Evolutionary conservation across 805 yeast genomes (phyloP), one percentile per base, ranked within the genome.

Genomic region (Jamesozyma piceae): DNA sequence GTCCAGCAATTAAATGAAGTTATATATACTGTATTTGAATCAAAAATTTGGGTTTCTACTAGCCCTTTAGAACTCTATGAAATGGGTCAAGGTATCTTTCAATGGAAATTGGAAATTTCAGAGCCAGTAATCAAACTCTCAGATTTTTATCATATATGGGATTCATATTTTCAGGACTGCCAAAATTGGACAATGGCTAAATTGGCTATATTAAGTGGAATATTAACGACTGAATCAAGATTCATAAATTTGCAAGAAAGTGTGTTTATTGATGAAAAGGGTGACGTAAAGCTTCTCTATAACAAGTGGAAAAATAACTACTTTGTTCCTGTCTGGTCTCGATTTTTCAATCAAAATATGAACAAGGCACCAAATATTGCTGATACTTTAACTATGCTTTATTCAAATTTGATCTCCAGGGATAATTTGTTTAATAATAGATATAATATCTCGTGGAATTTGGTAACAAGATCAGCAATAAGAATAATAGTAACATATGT

Each of bases 71-170:
- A 42, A 27, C 29, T 56, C 6, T 48, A 47, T 20, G 53, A 54
- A 17, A 41, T 49, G 38, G 38, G 49, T 1, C 52, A 51, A 31
- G 50, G 53, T 6, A 50, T 60, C 10, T 48, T 54, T 9, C 43
- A 46, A 4, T 58, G 62, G 60, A 61, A 61, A 39, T 41, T 60
- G 18, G 50, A 55, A 29, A 57, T 61, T 3, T 60, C 64, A 14
- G 65, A 60, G 37, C 65, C 65, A 1, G 38, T 39, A 1, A 31
- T 61, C 8, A 27, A 51, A 5, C 18, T 57, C 14, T 30, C 47
- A 10, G 44, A 48, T 6, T 61, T 61, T 38, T 57, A 44, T 42
- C n/a, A 30, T 14, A 38, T 51, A 1, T 57, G 63, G 63, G 45
- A 56, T 40, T 13, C 33, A 1, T 43, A 44, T 13, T 42, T 58